A percentile compares a stretch with the other conserved stretches of the same genome.
These are phyloP conservation scores for Candida piceae DNA, from an alignment of 805 yeast species.

Conservation along the genomic window DNA sequence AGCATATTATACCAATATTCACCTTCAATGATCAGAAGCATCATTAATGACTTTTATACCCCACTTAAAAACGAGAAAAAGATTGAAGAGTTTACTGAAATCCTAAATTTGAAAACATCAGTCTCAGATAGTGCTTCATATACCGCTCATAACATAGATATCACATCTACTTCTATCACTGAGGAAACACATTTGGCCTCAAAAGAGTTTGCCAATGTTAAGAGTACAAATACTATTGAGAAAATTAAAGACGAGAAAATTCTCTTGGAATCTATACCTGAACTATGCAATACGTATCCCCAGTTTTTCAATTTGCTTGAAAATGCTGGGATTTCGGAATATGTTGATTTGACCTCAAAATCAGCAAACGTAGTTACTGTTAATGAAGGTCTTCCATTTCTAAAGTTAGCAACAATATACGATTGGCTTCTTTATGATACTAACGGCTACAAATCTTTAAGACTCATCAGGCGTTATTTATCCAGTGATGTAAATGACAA, in stretches of 20 bases:
- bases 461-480: neutral
- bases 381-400: neutral
- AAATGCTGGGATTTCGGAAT: neutral
- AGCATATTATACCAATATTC: conserved; percentile 1
- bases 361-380: too few relatives aligned
- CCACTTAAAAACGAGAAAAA: conserved; percentile 1
- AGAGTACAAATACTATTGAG: too few relatives aligned
- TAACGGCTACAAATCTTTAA: neutral
- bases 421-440: neutral
- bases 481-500: neutral
- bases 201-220: too few relatives aligned
- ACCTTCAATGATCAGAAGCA: neutral
- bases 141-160: too few relatives aligned
- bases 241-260: too few relatives aligned
- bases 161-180: too few relatives aligned
- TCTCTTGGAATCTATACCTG: too few relatives aligned
- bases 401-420: neutral
- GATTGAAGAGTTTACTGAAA: conserved; percentile 2
- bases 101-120: neutral
- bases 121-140: neutral
- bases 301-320: neutral
- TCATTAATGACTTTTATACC: conserved; percentile 1
- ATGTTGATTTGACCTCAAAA: too few relatives aligned
- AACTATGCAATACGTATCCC: neutral
- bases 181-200: too few relatives aligned